Conservation (phyloP, 2,329 filamentous ascomycete genomes). For the Trichoderma harzianum region DNA sequence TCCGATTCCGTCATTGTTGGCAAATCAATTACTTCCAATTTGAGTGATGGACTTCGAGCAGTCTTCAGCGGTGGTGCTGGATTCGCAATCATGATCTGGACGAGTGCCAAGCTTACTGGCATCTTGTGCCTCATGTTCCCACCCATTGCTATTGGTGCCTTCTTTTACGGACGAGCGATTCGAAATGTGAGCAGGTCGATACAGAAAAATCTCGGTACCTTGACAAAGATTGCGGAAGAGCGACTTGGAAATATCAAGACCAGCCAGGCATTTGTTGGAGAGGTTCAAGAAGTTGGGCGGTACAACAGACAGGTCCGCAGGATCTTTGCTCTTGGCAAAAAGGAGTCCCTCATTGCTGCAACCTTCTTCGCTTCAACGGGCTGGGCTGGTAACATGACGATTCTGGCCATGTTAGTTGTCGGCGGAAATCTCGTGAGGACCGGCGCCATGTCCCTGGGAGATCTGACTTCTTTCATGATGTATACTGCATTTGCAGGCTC, state of each 20-base stretch:
- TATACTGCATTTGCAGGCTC: conserved; percentile 85
- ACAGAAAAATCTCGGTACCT: conserved; percentile 84
- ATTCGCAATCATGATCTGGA: conserved; percentile 91
- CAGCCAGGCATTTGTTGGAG: conserved; percentile 91
- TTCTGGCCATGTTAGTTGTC: conserved; percentile 83
- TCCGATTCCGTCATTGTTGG: conserved; percentile 97
- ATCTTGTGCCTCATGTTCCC: conserved; percentile 85
- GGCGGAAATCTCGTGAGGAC: conserved; percentile 86
- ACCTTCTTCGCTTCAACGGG: conserved; percentile 86
- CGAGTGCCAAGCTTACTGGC: conserved; percentile 84
- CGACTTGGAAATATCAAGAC: conserved; percentile 96
- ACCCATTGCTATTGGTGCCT: conserved; percentile 83
- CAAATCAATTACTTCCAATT: conserved; percentile 96
- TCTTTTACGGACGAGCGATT: conserved; percentile 87
- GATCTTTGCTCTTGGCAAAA: conserved; percentile 85
- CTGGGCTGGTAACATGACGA: conserved; percentile 94
- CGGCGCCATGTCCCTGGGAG: conserved; percentile 83
- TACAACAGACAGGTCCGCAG: conserved; percentile 91
- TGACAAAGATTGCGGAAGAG: conserved; percentile 98
- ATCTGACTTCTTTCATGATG: conserved; percentile 96
- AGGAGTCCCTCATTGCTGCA: conserved; percentile 82
- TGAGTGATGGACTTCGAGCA: conserved; percentile 91
- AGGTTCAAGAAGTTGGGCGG: conserved; percentile 81
- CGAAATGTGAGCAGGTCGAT: conserved; percentile 88
- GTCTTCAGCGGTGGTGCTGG: conserved; percentile 87